Evolutionary conservation across 2,329 filamentous ascomycete species (phyloP).

Genomic region (Chaetothyriales sp.): DNA sequence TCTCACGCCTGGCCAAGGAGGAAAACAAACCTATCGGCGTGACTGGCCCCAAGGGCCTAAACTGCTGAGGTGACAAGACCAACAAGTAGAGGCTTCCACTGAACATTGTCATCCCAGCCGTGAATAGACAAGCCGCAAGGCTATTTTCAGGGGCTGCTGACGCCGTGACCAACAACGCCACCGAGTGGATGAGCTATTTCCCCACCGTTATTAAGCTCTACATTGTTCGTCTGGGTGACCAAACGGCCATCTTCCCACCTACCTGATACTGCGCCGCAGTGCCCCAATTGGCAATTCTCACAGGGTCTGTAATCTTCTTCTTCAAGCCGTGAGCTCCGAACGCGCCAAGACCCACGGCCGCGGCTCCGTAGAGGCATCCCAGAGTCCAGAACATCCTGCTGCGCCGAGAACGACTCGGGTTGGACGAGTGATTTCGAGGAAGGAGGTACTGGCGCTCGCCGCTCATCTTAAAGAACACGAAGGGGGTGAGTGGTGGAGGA

Average conservation of each 20-base stretch:
- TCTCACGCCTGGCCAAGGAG: not conserved
- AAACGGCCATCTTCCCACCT: conserved; percentile 6
- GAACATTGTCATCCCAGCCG: conserved; percentile 54
- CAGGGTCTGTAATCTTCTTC: conserved; percentile 45
- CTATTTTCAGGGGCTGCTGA: conserved; percentile 41
- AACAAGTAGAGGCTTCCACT: conserved; percentile 53
- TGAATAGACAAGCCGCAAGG: conserved; percentile 45
- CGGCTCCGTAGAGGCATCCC: conserved; percentile 49
- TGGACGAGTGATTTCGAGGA: not conserved
- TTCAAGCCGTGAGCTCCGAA: conserved; percentile 58
- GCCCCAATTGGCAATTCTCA: conserved; percentile 45
- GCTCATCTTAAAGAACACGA: not conserved
- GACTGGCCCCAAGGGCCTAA: conserved; percentile 48
- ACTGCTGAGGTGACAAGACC: conserved; percentile 47
- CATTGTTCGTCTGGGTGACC: not conserved
- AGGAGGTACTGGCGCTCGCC: not conserved
- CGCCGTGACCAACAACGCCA: conserved; percentile 44
- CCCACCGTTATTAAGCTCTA: not conserved
- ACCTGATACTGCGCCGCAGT: conserved; percentile 59
- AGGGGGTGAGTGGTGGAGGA: too few relatives aligned
- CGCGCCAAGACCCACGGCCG: conserved; percentile 48
- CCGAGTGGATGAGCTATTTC: conserved; percentile 47
- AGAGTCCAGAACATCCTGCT: conserved; percentile 41
- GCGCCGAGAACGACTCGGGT: not conserved
- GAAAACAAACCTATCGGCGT: conserved; percentile 44